Evolutionary conservation across 2,329 filamentous ascomycete genomes (phyloP).

Genomic region (Fusarium phyllophilum): DNA sequence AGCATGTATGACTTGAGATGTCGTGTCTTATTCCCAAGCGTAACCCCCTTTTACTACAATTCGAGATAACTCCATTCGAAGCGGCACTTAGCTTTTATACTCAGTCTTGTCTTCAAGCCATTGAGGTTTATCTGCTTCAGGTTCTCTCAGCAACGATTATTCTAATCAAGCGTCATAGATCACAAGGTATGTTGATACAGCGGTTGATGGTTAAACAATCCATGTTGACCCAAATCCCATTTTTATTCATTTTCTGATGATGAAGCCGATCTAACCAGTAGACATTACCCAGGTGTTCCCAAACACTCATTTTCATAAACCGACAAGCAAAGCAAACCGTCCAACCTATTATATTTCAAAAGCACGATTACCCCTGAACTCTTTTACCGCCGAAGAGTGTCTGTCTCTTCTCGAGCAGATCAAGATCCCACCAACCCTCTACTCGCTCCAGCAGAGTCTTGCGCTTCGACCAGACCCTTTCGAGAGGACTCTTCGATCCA

Average conservation of each 20-base stretch:
- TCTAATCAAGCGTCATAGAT: not conserved
- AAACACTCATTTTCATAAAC: slow-evolving; percentile 13
- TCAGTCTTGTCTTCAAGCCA: not conserved
- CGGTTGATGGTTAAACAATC: slow-evolving; percentile 12
- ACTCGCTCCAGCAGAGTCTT: slow-evolving; percentile 60
- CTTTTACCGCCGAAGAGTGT: slow-evolving; percentile 46
- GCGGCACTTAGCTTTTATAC: too few species aligned
- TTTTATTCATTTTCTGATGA: slow-evolving; percentile 35
- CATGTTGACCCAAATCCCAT: slow-evolving; percentile 6
- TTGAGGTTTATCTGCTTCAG: not conserved
- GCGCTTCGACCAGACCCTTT: slow-evolving; percentile 50
- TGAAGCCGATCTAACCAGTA: slow-evolving; percentile 44
- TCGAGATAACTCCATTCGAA: not conserved
- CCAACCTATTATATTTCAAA: slow-evolving; percentile 30
- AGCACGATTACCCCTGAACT: slow-evolving; percentile 17
- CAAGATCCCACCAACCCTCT: slow-evolving; percentile 67
- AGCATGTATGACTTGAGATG: not conserved
- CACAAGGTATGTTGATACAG: not conserved
- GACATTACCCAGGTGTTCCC: slow-evolving; percentile 40
- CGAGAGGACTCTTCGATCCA: slow-evolving; percentile 41
- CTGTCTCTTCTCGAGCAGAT: slow-evolving; percentile 58
- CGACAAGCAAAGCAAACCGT: slow-evolving; percentile 19
- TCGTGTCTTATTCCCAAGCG: not conserved
- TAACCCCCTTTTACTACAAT: not conserved
- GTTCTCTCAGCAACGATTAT: not conserved